Conservation (phyloP, 2,329 filamentous ascomycete species). For the Hypoxylon sp. region DNA sequence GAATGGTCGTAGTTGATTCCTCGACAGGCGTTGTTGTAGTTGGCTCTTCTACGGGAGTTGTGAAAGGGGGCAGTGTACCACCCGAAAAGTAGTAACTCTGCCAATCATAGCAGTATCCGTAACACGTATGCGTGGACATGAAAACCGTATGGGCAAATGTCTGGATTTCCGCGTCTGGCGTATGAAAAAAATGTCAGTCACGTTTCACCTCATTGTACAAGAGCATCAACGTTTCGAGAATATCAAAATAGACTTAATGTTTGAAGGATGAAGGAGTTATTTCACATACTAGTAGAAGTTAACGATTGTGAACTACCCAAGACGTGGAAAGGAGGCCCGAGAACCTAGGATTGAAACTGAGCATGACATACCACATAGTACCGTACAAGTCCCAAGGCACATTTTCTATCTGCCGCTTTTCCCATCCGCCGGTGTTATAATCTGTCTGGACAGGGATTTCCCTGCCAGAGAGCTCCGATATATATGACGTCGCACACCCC, state of each 20-base stretch:
- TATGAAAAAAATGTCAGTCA: too few species aligned
- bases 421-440: constrained; percentile 28
- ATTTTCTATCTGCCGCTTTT: constrained; percentile 23
- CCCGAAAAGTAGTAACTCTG: constrained; percentile 29
- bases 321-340: too few species aligned
- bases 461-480: constrained; percentile 22
- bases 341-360: too few species aligned
- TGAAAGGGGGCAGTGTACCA: constrained; percentile 3
- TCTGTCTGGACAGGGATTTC: constrained; percentile 26
- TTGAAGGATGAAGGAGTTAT: too few species aligned
- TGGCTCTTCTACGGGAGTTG: constrained; percentile 8
- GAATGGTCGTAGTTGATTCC: neutral
- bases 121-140: constrained; percentile 31
- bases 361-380: constrained; percentile 16
- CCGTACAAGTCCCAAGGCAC: constrained; percentile 26
- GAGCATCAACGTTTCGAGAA: too few species aligned
- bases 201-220: too few species aligned
- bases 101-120: constrained; percentile 20
- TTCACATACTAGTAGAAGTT: too few species aligned
- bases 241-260: too few species aligned
- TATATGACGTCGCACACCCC: constrained; percentile 21
- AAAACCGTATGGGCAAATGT: constrained; percentile 27
- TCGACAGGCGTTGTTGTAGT: neutral
- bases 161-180: constrained; percentile 9
- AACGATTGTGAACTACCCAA: too few species aligned